phyloP scores from a whole-genome alignment of 1,139 yeast species.

The Yamadazyma dendronema region DNA sequence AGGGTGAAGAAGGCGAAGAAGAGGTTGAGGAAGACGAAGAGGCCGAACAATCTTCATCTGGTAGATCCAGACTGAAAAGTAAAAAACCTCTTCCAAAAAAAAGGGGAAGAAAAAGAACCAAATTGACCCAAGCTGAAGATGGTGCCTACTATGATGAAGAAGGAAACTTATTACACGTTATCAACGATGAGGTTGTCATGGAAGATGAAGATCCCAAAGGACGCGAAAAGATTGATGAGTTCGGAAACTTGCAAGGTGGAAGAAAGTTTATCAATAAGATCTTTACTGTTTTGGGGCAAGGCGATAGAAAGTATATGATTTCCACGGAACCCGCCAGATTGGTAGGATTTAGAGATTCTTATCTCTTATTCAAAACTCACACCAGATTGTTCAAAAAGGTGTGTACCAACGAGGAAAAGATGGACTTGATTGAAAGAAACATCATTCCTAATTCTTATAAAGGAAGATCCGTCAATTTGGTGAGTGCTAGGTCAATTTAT shows the following conservation, averaged over 20 bases:
- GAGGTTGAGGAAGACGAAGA: conserved; percentile 21
- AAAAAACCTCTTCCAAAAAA: conserved; percentile 31
- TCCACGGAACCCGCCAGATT: conserved; percentile 95
- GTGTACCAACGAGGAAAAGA: conserved; percentile 74
- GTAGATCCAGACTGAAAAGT: conserved; percentile 12
- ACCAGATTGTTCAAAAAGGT: conserved; percentile 68
- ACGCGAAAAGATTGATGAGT: conserved; percentile 63
- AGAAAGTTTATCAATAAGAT: conserved; percentile 79
- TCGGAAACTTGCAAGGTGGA: conserved; percentile 73
- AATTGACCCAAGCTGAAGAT: conserved; percentile 34
- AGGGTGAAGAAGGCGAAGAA: conserved; percentile 24
- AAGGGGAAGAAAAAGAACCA: conserved; percentile 48
- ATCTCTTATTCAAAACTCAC: conserved; percentile 86
- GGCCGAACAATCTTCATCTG: conserved; percentile 18
- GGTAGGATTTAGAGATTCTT: conserved; percentile 93
- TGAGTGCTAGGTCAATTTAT: conserved; percentile 85
- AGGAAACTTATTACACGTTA: conserved; percentile 52
- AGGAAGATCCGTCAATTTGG: conserved; percentile 85
- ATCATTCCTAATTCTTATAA: conserved; percentile 88
- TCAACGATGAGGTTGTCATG: conserved; percentile 79
- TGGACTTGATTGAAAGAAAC: conserved; percentile 77
- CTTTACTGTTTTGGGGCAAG: conserved; percentile 74
- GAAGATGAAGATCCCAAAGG: conserved; percentile 78
- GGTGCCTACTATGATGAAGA: conserved; percentile 47
- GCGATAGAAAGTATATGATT: conserved; percentile 76